Conservation (phyloP, 768 basidiomycete species). For the Ramaria rubella region DNA sequence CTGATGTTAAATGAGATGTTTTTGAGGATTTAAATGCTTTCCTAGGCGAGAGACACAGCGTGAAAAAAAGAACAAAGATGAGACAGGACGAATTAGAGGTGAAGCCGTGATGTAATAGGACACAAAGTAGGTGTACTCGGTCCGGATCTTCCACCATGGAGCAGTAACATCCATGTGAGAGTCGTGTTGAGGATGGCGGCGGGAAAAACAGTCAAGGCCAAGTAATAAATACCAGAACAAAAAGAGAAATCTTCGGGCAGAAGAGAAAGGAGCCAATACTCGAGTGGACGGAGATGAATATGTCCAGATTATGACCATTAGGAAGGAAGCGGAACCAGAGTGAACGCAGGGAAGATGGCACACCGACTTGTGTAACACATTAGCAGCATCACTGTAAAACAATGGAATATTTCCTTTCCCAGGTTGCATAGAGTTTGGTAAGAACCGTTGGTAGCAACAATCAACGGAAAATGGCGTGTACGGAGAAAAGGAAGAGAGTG, state of each 20-base stretch:
- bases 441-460: background rate
- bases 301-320: background rate
- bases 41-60: background rate
- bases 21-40: background rate
- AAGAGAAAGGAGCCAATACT: background rate
- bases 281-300: conserved; percentile 7
- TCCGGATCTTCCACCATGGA: background rate
- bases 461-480: background rate
- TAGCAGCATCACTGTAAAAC: background rate
- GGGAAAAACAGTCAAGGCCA: background rate
- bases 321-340: background rate
- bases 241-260: background rate
- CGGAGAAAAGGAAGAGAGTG: background rate
- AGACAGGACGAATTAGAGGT: background rate
- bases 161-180: background rate
- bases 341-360: background rate
- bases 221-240: conserved; percentile 1
- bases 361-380: background rate
- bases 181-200: background rate
- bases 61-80: background rate
- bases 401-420: background rate
- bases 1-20: background rate
- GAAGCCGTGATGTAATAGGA: background rate
- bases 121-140: background rate
- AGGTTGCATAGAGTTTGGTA: background rate